These are phyloP conservation scores for Hortiboletus rubellus DNA, from an alignment of 1,284 basidiomycete species.

Conservation along the genomic window DNA sequence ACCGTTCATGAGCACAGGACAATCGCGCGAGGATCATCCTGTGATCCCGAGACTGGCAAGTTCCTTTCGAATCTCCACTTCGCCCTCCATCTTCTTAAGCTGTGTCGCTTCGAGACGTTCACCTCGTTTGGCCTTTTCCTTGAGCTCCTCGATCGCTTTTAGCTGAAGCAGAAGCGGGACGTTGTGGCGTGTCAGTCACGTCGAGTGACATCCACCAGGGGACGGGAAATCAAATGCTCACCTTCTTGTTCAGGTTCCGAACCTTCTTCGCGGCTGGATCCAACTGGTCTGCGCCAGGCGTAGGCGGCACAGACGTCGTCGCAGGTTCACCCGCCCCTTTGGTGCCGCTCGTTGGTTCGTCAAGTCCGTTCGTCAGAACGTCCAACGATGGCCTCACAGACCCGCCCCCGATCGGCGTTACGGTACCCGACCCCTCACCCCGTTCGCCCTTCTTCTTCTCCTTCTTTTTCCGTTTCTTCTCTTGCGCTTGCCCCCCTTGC, in stretches of 20 bases:
- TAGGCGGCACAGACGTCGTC: slow-evolving; percentile 48
- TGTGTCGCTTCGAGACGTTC: slow-evolving; percentile 93
- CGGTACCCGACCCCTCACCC: slow-evolving; percentile 34
- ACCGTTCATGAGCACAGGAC: background rate
- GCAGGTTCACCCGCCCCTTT: slow-evolving; percentile 18
- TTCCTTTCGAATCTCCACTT: slow-evolving; percentile 81
- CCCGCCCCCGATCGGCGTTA: slow-evolving; percentile 30
- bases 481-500: slow-evolving; percentile 27
- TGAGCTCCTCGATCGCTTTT: slow-evolving; percentile 94
- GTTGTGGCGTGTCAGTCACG: slow-evolving; percentile 1
- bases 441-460: slow-evolving; percentile 50
- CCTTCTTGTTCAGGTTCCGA: slow-evolving; percentile 93
- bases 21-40: slow-evolving; percentile 11
- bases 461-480: slow-evolving; percentile 59
- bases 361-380: slow-evolving; percentile 32
- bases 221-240: slow-evolving; percentile 30
- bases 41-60: slow-evolving; percentile 42
- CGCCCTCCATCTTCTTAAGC: slow-evolving; percentile 92
- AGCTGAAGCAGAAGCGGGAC: slow-evolving; percentile 51
- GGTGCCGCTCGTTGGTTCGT: background rate
- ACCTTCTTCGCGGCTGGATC: slow-evolving; percentile 90
- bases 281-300: slow-evolving; percentile 62
- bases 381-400: slow-evolving; percentile 39
- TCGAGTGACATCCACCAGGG: no score
- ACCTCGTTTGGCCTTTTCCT: slow-evolving; percentile 84